A percentile compares a stretch with the other conserved stretches of the same genome.
These are phyloP conservation scores for Termitomyces sp. DNA, from an alignment of 768 basidiomycete species.

Conservation along the genomic window DNA sequence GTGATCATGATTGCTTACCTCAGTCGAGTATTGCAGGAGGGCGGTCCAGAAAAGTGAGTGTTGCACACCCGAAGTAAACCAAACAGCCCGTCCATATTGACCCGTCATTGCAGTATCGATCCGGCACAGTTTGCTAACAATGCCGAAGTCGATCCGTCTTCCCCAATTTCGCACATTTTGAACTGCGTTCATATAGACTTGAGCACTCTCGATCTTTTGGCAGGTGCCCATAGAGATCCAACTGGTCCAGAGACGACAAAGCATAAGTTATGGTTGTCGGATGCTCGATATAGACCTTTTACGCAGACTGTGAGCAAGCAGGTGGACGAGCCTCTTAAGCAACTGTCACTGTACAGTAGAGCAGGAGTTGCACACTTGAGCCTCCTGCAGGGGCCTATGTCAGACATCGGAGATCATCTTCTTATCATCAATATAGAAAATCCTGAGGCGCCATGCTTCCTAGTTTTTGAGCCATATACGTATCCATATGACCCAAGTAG, in stretches of 20 bases:
- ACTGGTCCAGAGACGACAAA: background rate
- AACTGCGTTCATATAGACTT: conserved; percentile 37
- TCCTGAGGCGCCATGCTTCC: background rate
- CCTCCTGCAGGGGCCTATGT: background rate
- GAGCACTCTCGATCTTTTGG: conserved; percentile 36
- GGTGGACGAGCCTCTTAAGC: background rate
- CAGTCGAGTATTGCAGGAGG: background rate
- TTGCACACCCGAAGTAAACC: background rate
- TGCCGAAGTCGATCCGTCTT: conserved; percentile 36
- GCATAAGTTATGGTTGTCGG: background rate
- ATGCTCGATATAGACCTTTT: background rate
- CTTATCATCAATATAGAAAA: background rate
- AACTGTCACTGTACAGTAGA: background rate
- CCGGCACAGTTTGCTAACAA: conserved; percentile 31
- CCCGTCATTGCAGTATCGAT: conserved; percentile 22
- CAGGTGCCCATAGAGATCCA: conserved; percentile 8
- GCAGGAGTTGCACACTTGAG: background rate
- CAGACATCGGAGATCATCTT: background rate
- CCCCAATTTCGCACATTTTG: conserved; percentile 39
- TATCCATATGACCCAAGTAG: background rate
- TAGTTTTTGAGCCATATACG: too few relatives aligned
- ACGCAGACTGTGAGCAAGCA: background rate
- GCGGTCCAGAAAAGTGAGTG: conserved; percentile 14
- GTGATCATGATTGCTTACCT: conserved; percentile 55
- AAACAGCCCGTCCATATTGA: conserved; percentile 1